These are phyloP conservation scores for Dictyophora rubrovolvata DNA, from an alignment of 768 basidiomycete genomes.

Conservation along the genomic window DNA sequence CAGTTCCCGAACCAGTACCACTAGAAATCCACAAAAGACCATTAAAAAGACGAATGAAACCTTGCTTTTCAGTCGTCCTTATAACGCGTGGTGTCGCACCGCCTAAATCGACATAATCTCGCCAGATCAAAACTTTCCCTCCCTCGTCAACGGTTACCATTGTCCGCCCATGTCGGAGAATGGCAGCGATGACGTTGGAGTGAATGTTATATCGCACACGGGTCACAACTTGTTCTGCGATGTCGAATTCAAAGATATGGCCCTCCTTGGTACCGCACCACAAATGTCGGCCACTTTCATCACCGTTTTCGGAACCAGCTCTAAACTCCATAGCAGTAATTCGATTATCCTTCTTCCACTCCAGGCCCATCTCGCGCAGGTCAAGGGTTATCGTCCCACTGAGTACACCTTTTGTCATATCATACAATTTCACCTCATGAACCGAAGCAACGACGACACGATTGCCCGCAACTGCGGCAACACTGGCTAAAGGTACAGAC, in stretches of 20 bases:
- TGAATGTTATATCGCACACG: conserved; percentile 57
- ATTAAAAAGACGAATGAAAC: conserved; percentile 64
- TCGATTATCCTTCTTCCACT: conserved; percentile 50
- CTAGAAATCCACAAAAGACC: conserved; percentile 79
- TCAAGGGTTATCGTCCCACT: conserved; percentile 42
- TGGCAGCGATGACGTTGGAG: conserved; percentile 51
- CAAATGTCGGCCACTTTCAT: conserved; percentile 49
- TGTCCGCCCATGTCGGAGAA: conserved; percentile 57
- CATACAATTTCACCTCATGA: conserved; percentile 55
- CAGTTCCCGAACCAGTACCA: conserved; percentile 33
- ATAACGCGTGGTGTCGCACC: conserved; percentile 42
- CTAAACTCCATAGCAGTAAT: conserved; percentile 75
- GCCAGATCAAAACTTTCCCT: conserved; percentile 74
- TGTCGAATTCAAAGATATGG: conserved; percentile 73
- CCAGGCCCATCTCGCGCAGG: conserved; percentile 45
- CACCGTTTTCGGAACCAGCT: conserved; percentile 22
- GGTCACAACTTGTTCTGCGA: conserved; percentile 45
- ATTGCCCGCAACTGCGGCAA: conserved; percentile 45
- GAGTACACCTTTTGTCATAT: conserved; percentile 37
- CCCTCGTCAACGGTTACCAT: conserved; percentile 81
- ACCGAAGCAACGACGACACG: conserved; percentile 46
- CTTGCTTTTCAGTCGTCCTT: conserved; percentile 72
- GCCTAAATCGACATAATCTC: conserved; percentile 20
- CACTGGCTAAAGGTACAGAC: conserved; percentile 42
- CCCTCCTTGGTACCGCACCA: conserved; percentile 94